Base-by-base conservation (phyloP, 2,329 filamentous ascomycete species). In the Gaeumannomyces sp. region DNA sequence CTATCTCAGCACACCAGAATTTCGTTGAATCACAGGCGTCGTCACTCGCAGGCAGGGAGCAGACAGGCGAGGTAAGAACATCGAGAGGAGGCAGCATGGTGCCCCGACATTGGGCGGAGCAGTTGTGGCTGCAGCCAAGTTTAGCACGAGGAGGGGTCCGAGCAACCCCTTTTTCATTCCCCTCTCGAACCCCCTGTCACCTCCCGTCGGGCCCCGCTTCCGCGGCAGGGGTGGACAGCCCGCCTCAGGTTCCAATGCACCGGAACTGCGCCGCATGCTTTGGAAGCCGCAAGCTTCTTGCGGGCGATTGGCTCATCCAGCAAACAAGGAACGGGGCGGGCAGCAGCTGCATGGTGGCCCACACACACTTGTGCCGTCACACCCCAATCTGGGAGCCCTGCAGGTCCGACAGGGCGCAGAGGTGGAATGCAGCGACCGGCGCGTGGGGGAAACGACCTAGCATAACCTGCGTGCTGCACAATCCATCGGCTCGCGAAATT, bases 151-250 rank as follows among this genome's bases (percentile, higher is more conserved):
- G 45, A 53, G 45, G 45, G 45, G 45, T 53, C 45, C 45, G 45
- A 53, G 45, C 45, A 53, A n/a, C 45, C 45, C 45, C 45, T n/a
- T n/a, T 53, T 53, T n/a, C 45, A n/a, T n/a, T n/a, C 45, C 45
- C 45, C 45, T 53, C 19, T n/a, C 45, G 19, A 45, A 22, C 13
- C 38, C 33, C 38, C 38, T 45, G 38, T 22, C 38, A 14, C 13
- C 38, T 7, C 38, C 19, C 6, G 19, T 22, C 38, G 16, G 38
- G 38, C 38, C 19, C 45, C 22, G 45, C 45, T n/a, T 53, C 45
- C 45, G 45, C 22, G 6, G 2, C 19, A n/a, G 45, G 45, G 22
- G 22, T 53, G 8, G 45, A n/a, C 22, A 53, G 19, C 45, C 45
- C 22, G 19, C 45, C 19, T 22, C 45, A 53, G 45, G 45, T 53